phyloP scores from a whole-genome alignment of 176 grass and related monocot genomes.

The Carex parvula region DNA sequence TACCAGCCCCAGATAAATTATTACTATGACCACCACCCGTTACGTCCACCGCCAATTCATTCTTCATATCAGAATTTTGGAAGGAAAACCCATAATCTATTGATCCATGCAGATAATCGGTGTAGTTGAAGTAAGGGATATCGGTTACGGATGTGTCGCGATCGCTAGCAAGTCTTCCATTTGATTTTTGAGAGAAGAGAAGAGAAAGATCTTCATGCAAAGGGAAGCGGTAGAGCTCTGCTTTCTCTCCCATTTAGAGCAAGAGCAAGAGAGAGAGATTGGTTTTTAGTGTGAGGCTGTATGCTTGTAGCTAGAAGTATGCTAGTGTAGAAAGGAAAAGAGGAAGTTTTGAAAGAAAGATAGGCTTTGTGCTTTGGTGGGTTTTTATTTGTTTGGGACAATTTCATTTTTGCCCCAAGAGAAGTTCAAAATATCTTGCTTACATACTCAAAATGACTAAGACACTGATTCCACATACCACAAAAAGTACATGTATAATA shows the following conservation, averaged over 20 bases:
- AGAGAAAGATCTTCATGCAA: slow-evolving; percentile 29
- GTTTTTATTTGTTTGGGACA: slow-evolving; percentile 21
- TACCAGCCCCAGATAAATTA: slow-evolving; percentile 7
- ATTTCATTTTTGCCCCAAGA: not conserved
- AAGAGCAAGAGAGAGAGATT: not conserved
- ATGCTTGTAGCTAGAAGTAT: not conserved
- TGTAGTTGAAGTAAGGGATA: slow-evolving; percentile 26
- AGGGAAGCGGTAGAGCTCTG: slow-evolving; percentile 25
- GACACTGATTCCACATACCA: not conserved
- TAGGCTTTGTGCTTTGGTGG: slow-evolving; percentile 14
- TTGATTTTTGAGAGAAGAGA: slow-evolving; percentile 31
- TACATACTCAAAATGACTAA: not conserved
- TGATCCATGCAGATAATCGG: slow-evolving; percentile 24
- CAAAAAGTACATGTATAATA: not conserved
- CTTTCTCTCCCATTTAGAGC: slow-evolving; percentile 28
- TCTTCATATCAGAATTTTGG: slow-evolving; percentile 7
- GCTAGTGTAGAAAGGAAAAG: slow-evolving; percentile 18
- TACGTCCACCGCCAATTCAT: slow-evolving; percentile 11
- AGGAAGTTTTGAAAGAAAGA: slow-evolving; percentile 13
- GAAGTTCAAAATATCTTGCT: slow-evolving; percentile 5
- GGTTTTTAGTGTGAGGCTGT: not conserved
- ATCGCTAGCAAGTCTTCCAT: not conserved
- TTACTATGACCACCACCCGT: not conserved
- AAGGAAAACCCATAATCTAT: slow-evolving; percentile 24
- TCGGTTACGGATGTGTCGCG: not conserved